A percentile compares a stretch with the other conserved stretches of the same genome.
Evolutionary conservation across 257 asterid species (phyloP).

Genomic region (Gardenia jasminoides): DNA sequence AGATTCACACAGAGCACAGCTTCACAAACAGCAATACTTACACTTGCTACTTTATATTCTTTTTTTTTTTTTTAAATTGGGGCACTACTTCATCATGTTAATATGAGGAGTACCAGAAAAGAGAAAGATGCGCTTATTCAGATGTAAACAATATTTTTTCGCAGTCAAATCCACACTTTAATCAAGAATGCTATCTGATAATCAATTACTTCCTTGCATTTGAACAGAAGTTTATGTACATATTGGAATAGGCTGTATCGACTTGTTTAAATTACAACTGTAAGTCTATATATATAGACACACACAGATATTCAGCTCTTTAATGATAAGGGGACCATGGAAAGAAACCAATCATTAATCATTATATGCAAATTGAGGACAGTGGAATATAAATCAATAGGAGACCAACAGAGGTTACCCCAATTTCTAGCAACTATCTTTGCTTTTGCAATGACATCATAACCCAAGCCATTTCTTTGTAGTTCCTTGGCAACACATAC

Average conservation of each 20-base stretch:
- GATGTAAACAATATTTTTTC: no score
- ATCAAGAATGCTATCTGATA: not conserved
- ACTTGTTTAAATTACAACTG: no score
- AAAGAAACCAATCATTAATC: constrained; percentile 9
- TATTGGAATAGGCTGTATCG: no score
- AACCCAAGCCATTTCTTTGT: constrained; percentile 81
- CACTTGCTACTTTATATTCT: not conserved
- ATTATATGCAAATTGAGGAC: not conserved
- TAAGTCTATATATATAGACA: no score
- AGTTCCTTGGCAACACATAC: constrained; percentile 88
- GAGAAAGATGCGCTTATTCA: no score
- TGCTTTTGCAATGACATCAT: constrained; percentile 62
- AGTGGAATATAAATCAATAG: not conserved
- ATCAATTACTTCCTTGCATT: not conserved
- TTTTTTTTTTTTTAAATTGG: no score
- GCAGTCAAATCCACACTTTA: no score
- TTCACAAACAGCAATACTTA: not conserved
- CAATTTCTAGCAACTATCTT: constrained; percentile 69
- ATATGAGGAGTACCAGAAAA: not conserved
- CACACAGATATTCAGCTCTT: no score
- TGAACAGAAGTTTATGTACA: no score
- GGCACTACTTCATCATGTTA: not conserved
- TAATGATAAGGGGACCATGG: not conserved
- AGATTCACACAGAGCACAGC: not conserved
- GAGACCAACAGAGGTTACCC: constrained; percentile 50